Conservation (phyloP, 2,329 filamentous ascomycete genomes). For the Intubia oerlemansii region DNA sequence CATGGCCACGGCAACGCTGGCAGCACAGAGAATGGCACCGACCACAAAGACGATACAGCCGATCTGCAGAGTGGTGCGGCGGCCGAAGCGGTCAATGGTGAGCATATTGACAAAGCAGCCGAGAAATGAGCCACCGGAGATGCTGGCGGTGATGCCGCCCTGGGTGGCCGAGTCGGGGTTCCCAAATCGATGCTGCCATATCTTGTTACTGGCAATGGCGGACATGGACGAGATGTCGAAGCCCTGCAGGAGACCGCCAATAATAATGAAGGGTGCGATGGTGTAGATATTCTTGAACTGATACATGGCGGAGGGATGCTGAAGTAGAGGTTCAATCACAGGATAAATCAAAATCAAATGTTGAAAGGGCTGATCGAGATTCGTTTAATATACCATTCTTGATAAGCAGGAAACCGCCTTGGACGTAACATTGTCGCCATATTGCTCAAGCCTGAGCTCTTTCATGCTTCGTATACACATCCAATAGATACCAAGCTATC, state of each 20-base stretch:
- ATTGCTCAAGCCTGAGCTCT: too few species aligned
- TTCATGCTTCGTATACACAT: too few species aligned
- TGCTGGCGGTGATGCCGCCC: conserved; percentile 50
- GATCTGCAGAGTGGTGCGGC: conserved; percentile 26
- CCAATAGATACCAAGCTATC: too few species aligned
- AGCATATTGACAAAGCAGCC: conserved; percentile 30
- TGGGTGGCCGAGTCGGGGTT: conserved; percentile 36
- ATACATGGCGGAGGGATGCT: too few species aligned
- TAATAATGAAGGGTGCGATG: too few species aligned
- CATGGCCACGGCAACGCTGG: conserved; percentile 46
- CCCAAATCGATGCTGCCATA: conserved; percentile 53
- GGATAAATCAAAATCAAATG: too few species aligned
- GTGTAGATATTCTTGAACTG: too few species aligned
- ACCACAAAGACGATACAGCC: conserved; percentile 29
- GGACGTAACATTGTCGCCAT: too few species aligned
- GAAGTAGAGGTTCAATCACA: too few species aligned
- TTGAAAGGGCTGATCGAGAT: too few species aligned
- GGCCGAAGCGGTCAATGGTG: conserved; percentile 26
- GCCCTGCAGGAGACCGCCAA: conserved; percentile 53
- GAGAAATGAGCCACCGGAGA: conserved; percentile 51
- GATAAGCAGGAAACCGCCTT: too few species aligned
- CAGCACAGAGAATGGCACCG: conserved; percentile 32
- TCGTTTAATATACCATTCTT: too few species aligned
- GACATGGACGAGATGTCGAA: conserved; percentile 65
- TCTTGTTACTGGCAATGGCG: conserved; percentile 40